Evolutionary conservation across 345 rosid species (phyloP), one percentile per base, ranked within the genome.

Genomic region (Euphorbia tirucalli): DNA sequence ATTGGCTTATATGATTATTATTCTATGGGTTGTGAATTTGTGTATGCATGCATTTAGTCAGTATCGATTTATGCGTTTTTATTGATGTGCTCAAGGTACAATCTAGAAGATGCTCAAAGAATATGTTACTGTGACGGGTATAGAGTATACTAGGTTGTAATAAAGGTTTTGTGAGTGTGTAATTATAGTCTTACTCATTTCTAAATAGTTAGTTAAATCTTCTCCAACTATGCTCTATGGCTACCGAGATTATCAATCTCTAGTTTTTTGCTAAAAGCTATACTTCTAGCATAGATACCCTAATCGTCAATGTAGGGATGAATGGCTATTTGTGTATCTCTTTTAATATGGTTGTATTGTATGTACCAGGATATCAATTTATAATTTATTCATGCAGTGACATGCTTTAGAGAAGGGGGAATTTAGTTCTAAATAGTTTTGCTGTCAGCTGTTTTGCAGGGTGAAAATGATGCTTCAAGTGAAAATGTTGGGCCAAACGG

Each of bases 361-460:
- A 3, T 46, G 24, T 69, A 44, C 15, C 16, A 21, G 64, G 22
- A 15, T 27, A 50, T 21, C 39, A 60, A 59, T 52, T 74, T 13
- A 27, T 25, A 19, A 27, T 31, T 21, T 74, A 37, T 65, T 61
- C 25, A 31, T 37, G 22, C 71, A 22, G 22, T 21, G 7, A 22
- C 56, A 16, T 44, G 43, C 48, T 61, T 21, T 35, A 41, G 70
- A 28, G 56, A 37, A 54, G 71, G 66, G 32, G 44, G 66, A 31
- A 62, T 55, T 28, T 63, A 18, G 48, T 43, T 30, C 68, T 71
- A 41, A 83, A 74, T 24, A 49, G 68, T 73, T 66, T 65, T 58
- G 54, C 71, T 80, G 30, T 71, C 95, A 96, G 98, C 90, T 85
- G 66, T 68, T 68, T 80, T 72, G 84, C 96, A 86, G 87, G 92